Evolutionary conservation across 345 rosid species (phyloP), one percentile per base, ranked within the genome.

Genomic region (Eucalyptus regnans): DNA sequence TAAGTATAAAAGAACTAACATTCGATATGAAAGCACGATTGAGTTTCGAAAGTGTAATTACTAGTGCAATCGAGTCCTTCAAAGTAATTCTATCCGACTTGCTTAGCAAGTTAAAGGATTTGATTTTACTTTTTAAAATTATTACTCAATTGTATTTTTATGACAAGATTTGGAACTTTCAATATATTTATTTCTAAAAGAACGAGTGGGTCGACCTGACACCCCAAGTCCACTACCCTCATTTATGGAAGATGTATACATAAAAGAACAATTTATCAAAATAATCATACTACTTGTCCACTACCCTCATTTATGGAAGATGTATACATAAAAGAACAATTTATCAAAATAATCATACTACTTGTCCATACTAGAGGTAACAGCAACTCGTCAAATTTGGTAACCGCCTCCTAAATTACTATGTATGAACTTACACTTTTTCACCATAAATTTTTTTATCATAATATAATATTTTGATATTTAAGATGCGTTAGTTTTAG

Each of bases 121-220:
- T 56, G 3, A 56, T 56, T 23, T 0, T 56, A 56, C 12, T 56
- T 56, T 56, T 23, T 56, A 56, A 56, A 56, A 23, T 56, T 20
- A 52, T 52, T 52, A 20, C 10, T 52, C 58, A 52, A 20, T 7
- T 52, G 10, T 52, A 52, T 52, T 52, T 52, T 52, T 52, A 52
- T 0, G 0, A 52, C 0, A 10, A 20, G 10, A 7, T 52, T 52
- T 1, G 25, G 0, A 52, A 52, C 58, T 52, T 52, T 52, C 2
- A 52, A 52, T 18, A 52, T 52, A 52, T 18, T 52, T 52, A 52
- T 18, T 52, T 52, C 9, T 52, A 52, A 52, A 52, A 18, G 56
- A 52, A 52, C 2, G 0, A 52, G 25, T 8, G 0, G 58, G 58
- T 18, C 0, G 25, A 52, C 58, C 9, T 0, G 1, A 0, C 10